Conservation (phyloP, 192 early-diverging fungal genomes). For the Linnemannia exigua region DNA sequence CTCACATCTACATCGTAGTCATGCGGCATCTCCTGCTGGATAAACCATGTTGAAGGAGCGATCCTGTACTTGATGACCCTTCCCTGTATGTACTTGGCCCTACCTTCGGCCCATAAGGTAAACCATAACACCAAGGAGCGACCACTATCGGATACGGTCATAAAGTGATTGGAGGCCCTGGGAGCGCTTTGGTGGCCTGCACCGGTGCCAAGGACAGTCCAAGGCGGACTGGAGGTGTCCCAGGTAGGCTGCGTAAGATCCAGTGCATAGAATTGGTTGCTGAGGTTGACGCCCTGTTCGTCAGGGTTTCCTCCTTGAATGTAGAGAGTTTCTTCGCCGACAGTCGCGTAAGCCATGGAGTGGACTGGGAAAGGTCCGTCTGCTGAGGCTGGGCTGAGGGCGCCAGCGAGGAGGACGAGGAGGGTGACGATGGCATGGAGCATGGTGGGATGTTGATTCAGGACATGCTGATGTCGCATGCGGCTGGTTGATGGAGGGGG, state of each 20-base stretch:
- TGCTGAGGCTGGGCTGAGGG: not conserved
- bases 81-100: not conserved
- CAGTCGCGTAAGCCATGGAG: not conserved
- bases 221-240: not conserved
- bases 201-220: not conserved
- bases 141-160: not conserved
- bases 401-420: not conserved
- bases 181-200: not conserved
- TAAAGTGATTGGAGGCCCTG: not conserved
- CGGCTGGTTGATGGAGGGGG: not conserved
- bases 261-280: not conserved
- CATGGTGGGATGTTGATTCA: not conserved
- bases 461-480: not conserved
- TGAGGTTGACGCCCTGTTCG: not conserved
- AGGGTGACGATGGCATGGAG: not conserved
- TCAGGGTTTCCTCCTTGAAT: not conserved
- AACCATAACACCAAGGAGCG: not conserved
- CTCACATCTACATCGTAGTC: no score
- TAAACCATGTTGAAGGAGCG: not conserved
- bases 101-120: not conserved
- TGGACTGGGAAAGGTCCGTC: not conserved
- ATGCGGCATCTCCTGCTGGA: not conserved
- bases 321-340: conserved; percentile 7
- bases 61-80: not conserved
- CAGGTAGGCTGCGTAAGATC: not conserved